These are phyloP conservation scores for Saprolegnia parasitica DNA, from an alignment of 352 stramenopile species.

Conservation along the genomic window DNA sequence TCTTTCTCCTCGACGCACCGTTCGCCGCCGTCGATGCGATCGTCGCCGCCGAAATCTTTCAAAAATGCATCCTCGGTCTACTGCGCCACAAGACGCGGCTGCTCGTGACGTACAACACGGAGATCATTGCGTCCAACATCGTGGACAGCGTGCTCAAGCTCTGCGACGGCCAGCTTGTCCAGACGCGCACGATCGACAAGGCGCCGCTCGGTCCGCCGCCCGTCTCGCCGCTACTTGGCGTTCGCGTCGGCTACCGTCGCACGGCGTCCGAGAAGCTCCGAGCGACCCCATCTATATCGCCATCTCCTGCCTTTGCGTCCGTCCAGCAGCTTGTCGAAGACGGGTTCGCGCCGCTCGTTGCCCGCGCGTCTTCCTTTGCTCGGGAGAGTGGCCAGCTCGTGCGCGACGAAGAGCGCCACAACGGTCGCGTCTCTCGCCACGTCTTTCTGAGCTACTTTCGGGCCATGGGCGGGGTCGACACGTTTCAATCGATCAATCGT, in stretches of 20 bases:
- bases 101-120: conserved; percentile 48
- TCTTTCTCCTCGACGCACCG: conserved; percentile 88
- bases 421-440: conserved; percentile 38
- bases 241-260: conserved; percentile 5
- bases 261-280: neutral
- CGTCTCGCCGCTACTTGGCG: conserved; percentile 43
- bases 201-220: conserved; percentile 1
- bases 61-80: conserved; percentile 49
- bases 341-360: conserved; percentile 11
- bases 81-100: conserved; percentile 51
- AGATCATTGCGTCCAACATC: conserved; percentile 43
- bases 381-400: conserved; percentile 5
- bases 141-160: conserved; percentile 35
- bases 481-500: conserved; percentile 16
- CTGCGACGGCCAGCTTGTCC: conserved; percentile 1
- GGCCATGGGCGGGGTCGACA: conserved; percentile 35
- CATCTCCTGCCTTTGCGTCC: neutral
- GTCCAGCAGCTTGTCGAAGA: conserved; percentile 13
- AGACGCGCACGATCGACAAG: conserved; percentile 17
- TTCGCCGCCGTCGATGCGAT: conserved; percentile 84
- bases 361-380: conserved; percentile 6
- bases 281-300: neutral
- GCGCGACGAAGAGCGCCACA: conserved; percentile 28
- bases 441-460: conserved; percentile 47
- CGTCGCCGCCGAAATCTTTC: conserved; percentile 51